phyloP scores from a whole-genome alignment of 306 rosid species.

The Parietaria judaica region DNA sequence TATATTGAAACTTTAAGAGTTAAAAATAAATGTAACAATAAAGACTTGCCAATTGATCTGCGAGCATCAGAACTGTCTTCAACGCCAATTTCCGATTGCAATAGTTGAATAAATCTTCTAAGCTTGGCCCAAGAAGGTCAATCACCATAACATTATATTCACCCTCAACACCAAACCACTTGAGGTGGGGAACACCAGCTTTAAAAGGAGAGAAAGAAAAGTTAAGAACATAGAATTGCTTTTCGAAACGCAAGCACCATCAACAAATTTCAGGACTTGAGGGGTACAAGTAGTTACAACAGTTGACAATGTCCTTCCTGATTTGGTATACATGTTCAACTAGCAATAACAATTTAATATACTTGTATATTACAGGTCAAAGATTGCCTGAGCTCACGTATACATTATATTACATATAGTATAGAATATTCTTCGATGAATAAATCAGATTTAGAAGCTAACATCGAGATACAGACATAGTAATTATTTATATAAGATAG shows the following conservation, averaged over 20 bases:
- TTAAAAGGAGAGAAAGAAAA: conserved; percentile 24
- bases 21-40: conserved; percentile 11
- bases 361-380: no score
- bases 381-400: not conserved
- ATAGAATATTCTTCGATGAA: no score
- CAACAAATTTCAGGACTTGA: no score
- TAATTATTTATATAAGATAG: not conserved
- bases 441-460: not conserved
- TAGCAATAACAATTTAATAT: no score
- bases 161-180: conserved; percentile 98
- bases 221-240: no score
- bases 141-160: conserved; percentile 95
- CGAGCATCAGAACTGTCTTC: conserved; percentile 96
- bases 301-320: no score
- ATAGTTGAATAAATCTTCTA: conserved; percentile 95
- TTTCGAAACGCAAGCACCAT: no score
- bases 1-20: conserved; percentile 11
- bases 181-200: conserved; percentile 98
- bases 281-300: no score
- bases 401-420: not conserved
- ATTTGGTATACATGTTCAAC: no score
- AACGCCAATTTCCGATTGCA: conserved; percentile 81
- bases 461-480: not conserved
- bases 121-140: conserved; percentile 99
- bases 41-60: conserved; percentile 88